Percentiles rank a stretch among this genome's conserved stretches.
Evolutionary conservation across 2,329 filamentous ascomycete species (phyloP).

Genomic region (Zasmidium citrigriseum): DNA sequence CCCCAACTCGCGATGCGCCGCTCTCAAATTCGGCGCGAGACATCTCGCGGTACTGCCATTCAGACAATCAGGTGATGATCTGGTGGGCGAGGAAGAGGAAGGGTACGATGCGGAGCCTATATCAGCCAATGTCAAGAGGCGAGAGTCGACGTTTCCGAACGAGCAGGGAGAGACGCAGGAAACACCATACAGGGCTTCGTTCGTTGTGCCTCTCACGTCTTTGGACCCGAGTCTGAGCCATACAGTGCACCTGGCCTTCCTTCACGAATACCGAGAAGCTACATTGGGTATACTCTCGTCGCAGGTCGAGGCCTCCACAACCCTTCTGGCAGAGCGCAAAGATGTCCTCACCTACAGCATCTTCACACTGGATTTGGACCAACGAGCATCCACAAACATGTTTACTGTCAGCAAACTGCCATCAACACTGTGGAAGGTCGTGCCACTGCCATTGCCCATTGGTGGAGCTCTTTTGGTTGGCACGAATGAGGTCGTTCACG

Average conservation of each 20-base stretch:
- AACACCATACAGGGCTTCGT: slow-evolving; percentile 84
- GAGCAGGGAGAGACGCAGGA: slow-evolving; percentile 40
- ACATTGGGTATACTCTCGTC: slow-evolving; percentile 94
- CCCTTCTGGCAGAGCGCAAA: slow-evolving; percentile 72
- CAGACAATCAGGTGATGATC: slow-evolving; percentile 78
- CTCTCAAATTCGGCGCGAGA: slow-evolving; percentile 85
- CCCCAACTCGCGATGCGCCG: slow-evolving; percentile 88
- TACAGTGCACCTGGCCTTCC: slow-evolving; percentile 86
- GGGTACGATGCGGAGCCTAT: slow-evolving; percentile 69
- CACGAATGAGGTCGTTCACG: slow-evolving; percentile 86
- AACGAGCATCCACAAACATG: slow-evolving; percentile 89
- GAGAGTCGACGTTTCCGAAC: slow-evolving; percentile 18
- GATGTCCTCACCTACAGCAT: slow-evolving; percentile 90
- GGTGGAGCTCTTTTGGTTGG: slow-evolving; percentile 87
- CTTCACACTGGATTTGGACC: slow-evolving; percentile 90
- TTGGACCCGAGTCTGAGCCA: slow-evolving; percentile 85
- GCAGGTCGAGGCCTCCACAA: slow-evolving; percentile 69
- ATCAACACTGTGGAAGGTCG: slow-evolving; percentile 79
- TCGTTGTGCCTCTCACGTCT: slow-evolving; percentile 86
- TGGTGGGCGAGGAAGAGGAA: slow-evolving; percentile 69
- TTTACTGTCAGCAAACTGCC: slow-evolving; percentile 83
- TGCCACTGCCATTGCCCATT: slow-evolving; percentile 81
- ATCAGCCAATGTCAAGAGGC: slow-evolving; percentile 28
- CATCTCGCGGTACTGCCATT: slow-evolving; percentile 95
- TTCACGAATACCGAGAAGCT: slow-evolving; percentile 95